Evolutionary conservation across 1,284 basidiomycete genomes (phyloP), one percentile per base, ranked within the genome.

Genomic region (Papiliotrema flavescens): DNA sequence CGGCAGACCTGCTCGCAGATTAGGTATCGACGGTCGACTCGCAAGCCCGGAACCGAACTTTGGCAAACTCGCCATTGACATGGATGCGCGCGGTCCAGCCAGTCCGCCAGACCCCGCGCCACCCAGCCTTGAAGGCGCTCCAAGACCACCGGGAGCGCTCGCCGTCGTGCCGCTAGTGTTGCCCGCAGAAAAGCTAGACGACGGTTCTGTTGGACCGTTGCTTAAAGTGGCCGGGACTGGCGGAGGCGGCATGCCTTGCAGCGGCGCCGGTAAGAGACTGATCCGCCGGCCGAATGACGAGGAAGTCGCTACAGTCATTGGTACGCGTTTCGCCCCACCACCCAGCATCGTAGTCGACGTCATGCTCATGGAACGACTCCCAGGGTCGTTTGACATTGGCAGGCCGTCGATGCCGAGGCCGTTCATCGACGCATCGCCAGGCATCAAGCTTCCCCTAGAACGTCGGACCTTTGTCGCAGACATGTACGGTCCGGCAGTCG

Each of bases 31-130:
- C 3, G 48, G 17, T 42, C 48, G 22, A 7, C 32, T n/a, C 39
- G 48, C 32, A 14, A n/a, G 20, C 13, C 17, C 35, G 36, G n/a
- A 9, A 5, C 36, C 39, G 23, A 40, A 2, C 39, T 23, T 49
- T 5, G 48, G 48, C 22, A 49, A 24, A n/a, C 9, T 11, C 17
- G 39, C 36, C 48, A 49, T 49, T 6, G 22, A 32, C 36, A 49
- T 40, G 3, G 48, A 49, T 20, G 48, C 37, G 28, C 48, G 5
- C 20, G 48, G 48, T 41, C 37, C 48, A 19, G n/a, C n/a, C 43
- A 26, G 6, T 20, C 5, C 9, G 23, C 45, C 45, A 6, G 17
- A 28, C 3, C 5, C 15, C 24, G 32, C 7, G 7, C 47, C 47
- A 36, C 47, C 47, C 17, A 37, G n/a, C 34, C 34, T 36, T 35